Conservation (phyloP, 768 basidiomycete species). For the Gymnopilus junonius region DNA sequence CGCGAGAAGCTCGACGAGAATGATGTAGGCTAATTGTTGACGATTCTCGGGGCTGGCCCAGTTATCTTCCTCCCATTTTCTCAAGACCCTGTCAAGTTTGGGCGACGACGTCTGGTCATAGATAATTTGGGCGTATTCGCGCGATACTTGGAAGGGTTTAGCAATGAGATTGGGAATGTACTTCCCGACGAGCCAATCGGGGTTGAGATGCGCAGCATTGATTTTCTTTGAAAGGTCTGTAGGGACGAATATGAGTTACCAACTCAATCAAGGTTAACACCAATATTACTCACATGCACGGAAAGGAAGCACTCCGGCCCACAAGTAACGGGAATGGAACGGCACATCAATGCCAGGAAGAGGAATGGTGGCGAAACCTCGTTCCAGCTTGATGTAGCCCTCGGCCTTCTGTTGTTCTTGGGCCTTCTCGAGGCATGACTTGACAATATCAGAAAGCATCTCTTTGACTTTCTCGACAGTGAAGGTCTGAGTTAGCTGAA, state of each 20-base stretch:
- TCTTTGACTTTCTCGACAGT: slow-evolving; percentile 94
- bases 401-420: slow-evolving; percentile 78
- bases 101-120: slow-evolving; percentile 97
- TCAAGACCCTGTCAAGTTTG: slow-evolving; percentile 92
- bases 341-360: slow-evolving; percentile 98
- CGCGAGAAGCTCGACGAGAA: slow-evolving; percentile 94
- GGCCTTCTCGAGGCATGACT: slow-evolving; percentile 76
- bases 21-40: slow-evolving; percentile 93
- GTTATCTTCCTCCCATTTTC: slow-evolving; percentile 88
- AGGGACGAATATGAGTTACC: not conserved
- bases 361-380: slow-evolving; percentile 95
- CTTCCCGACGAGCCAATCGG: slow-evolving; percentile 91
- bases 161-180: slow-evolving; percentile 98
- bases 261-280: slow-evolving; percentile 4
- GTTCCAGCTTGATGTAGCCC: slow-evolving; percentile 92
- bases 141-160: slow-evolving; percentile 81
- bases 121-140: slow-evolving; percentile 91
- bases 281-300: slow-evolving; percentile 76
- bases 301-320: slow-evolving; percentile 98
- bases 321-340: slow-evolving; percentile 99
- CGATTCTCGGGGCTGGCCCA: slow-evolving; percentile 86
- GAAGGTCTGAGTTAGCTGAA: slow-evolving; percentile 84
- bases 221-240: slow-evolving; percentile 97
- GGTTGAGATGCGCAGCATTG: slow-evolving; percentile 87
- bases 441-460: slow-evolving; percentile 92